A percentile compares a stretch with the other conserved stretches of the same genome.
phyloP scores from a whole-genome alignment of 2,329 filamentous ascomycete species.

The Pseudogymnoascus sp. region DNA sequence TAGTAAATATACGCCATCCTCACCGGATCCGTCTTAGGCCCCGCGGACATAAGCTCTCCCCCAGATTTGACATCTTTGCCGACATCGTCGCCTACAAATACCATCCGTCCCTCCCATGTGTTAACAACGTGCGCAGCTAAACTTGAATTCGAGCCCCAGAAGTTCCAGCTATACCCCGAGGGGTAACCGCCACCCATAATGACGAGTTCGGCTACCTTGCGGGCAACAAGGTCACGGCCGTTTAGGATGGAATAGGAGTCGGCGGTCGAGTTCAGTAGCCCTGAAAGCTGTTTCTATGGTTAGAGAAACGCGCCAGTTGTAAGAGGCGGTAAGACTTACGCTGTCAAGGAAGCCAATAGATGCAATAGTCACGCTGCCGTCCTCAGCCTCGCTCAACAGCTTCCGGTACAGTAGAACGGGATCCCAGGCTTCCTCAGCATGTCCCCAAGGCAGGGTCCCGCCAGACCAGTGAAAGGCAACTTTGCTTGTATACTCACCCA shows the following conservation, averaged over 20 bases:
- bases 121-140: slow-evolving; percentile 39
- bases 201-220: slow-evolving; percentile 37
- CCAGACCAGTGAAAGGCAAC: too few species aligned
- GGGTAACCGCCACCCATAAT: slow-evolving; percentile 47
- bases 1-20: slow-evolving; percentile 36
- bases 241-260: too few species aligned
- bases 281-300: too few species aligned
- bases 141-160: slow-evolving; percentile 35
- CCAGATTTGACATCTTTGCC: slow-evolving; percentile 38
- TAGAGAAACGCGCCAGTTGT: too few species aligned
- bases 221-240: too few species aligned
- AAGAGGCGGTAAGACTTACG: too few species aligned
- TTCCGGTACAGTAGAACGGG: slow-evolving; percentile 42
- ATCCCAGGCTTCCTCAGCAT: too few species aligned
- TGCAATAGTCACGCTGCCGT: slow-evolving; percentile 38
- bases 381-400: slow-evolving; percentile 33
- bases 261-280: too few species aligned
- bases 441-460: too few species aligned
- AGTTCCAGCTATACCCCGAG: slow-evolving; percentile 42
- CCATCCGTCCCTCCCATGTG: slow-evolving; percentile 36
- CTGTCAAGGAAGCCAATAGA: slow-evolving; percentile 42
- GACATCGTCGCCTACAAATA: slow-evolving; percentile 39
- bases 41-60: slow-evolving; percentile 28
- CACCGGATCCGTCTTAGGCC: slow-evolving; percentile 31
- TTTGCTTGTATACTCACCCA: too few species aligned